Evolutionary conservation across 2,329 filamentous ascomycete genomes (phyloP).

Genomic region (Colletotrichum sp.): DNA sequence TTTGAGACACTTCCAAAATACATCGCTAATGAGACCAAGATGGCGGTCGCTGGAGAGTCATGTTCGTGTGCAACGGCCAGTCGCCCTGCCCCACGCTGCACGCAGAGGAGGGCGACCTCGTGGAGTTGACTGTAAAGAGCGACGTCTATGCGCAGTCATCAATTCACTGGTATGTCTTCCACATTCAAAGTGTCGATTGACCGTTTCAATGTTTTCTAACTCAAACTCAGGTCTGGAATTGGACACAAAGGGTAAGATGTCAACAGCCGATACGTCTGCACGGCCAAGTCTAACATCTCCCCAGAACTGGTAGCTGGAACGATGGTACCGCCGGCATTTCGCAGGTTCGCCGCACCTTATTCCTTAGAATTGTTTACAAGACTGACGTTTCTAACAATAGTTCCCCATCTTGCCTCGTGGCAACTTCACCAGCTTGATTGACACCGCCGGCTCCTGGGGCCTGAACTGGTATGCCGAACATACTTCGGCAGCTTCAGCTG

Average conservation of each 20-base stretch:
- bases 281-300: neutral
- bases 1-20: too few species aligned
- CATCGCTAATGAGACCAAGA: neutral
- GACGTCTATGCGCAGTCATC: conserved; percentile 7
- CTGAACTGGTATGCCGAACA: conserved; percentile 17
- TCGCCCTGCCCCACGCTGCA: conserved; percentile 12
- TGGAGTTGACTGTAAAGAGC: conserved; percentile 4
- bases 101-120: conserved; percentile 6
- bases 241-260: conserved; percentile 6
- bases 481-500: conserved; percentile 5
- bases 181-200: neutral
- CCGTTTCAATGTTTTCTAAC: neutral
- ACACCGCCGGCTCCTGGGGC: conserved; percentile 3
- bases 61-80: conserved; percentile 13
- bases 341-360: neutral
- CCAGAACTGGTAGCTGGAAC: conserved; percentile 12
- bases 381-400: neutral
- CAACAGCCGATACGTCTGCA: neutral
- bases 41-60: conserved; percentile 15
- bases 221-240: conserved; percentile 1
- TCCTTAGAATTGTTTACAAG: too few species aligned
- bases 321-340: conserved; percentile 6
- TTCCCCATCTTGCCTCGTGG: conserved; percentile 9
- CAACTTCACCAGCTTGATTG: conserved; percentile 9
- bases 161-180: neutral